phyloP scores from a whole-genome alignment of 148 eudicot genomes.

The Amaranthus cruentus region DNA sequence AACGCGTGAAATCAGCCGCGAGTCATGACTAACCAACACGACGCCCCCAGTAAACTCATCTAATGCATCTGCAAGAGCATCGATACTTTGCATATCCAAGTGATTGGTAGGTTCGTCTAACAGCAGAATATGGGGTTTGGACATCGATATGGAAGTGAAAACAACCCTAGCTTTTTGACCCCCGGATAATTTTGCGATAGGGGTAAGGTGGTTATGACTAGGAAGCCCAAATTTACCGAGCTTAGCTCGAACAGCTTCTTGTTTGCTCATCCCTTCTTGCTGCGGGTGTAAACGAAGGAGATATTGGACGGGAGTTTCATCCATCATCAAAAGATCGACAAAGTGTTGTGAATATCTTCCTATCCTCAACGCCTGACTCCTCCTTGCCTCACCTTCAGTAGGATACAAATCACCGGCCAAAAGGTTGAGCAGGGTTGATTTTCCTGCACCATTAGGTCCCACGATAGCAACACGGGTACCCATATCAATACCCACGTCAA shows the following conservation, averaged over 20 bases:
- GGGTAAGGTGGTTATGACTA: constrained; percentile 61
- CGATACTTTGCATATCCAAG: constrained; percentile 71
- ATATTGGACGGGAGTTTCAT: constrained; percentile 57
- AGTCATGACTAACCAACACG: constrained; percentile 9
- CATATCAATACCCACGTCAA: constrained; percentile 69
- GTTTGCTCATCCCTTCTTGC: constrained; percentile 63
- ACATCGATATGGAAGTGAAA: constrained; percentile 65
- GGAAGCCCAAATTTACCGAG: constrained; percentile 68
- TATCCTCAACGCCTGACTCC: constrained; percentile 60
- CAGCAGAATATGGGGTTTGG: constrained; percentile 55
- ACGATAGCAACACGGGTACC: constrained; percentile 69
- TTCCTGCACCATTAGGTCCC: constrained; percentile 69
- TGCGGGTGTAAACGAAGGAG: constrained; percentile 62
- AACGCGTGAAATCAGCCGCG: constrained; percentile 50
- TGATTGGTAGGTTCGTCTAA: constrained; percentile 62
- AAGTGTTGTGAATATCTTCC: constrained; percentile 67
- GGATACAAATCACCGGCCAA: constrained; percentile 60
- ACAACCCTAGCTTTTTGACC: constrained; percentile 64
- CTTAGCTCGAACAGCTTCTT: constrained; percentile 70
- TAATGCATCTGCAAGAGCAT: constrained; percentile 62
- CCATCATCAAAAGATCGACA: constrained; percentile 59
- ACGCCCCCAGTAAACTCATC: constrained; percentile 64
- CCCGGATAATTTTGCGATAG: constrained; percentile 57
- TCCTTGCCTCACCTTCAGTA: constrained; percentile 50
- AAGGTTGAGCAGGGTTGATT: constrained; percentile 60